A percentile compares a stretch with the other conserved stretches of the same genome.
Evolutionary conservation across 2,329 filamentous ascomycete species (phyloP).

Genomic region (Phoma herbarum): DNA sequence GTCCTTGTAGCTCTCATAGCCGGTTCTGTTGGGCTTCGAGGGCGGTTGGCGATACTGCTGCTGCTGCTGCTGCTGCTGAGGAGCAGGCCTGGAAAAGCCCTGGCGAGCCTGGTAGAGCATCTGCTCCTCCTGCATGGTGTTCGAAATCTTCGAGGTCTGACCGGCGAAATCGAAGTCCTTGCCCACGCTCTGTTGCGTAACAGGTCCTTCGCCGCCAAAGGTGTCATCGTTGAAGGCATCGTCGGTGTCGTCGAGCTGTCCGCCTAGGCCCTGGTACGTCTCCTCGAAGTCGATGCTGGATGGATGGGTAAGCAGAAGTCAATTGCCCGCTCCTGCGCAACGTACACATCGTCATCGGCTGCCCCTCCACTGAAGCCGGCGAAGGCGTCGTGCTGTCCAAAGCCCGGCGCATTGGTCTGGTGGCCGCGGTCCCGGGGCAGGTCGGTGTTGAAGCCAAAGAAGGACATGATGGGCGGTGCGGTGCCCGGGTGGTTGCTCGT

Average conservation of each 20-base stretch:
- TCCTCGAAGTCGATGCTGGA: slow-evolving; percentile 89
- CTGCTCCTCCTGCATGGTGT: slow-evolving; percentile 90
- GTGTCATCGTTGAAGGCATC: slow-evolving; percentile 98
- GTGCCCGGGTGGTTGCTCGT: slow-evolving; percentile 11
- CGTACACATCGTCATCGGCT: slow-evolving; percentile 68
- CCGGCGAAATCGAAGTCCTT: slow-evolving; percentile 98
- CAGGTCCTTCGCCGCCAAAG: slow-evolving; percentile 68
- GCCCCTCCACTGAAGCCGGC: slow-evolving; percentile 74
- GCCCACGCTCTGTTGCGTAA: slow-evolving; percentile 67
- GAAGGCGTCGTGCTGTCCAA: slow-evolving; percentile 90
- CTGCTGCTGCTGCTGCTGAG: slow-evolving; percentile 61
- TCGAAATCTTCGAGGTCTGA: slow-evolving; percentile 84
- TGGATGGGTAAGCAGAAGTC: slow-evolving; percentile 54
- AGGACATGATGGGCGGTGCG: slow-evolving; percentile 71
- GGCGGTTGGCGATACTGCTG: slow-evolving; percentile 57
- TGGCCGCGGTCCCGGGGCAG: slow-evolving; percentile 71
- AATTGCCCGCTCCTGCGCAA: slow-evolving; percentile 29
- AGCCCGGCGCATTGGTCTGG: slow-evolving; percentile 75
- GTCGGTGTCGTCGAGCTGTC: slow-evolving; percentile 88
- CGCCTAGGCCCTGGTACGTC: slow-evolving; percentile 93
- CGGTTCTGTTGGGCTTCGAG: slow-evolving; percentile 73
- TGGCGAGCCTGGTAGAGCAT: slow-evolving; percentile 81
- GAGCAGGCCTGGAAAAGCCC: slow-evolving; percentile 51
- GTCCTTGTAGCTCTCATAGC: slow-evolving; percentile 91
- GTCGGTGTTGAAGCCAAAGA: slow-evolving; percentile 85